Conservation (phyloP, 129 eudicot genomes). For the Pittosporum tobira region DNA sequence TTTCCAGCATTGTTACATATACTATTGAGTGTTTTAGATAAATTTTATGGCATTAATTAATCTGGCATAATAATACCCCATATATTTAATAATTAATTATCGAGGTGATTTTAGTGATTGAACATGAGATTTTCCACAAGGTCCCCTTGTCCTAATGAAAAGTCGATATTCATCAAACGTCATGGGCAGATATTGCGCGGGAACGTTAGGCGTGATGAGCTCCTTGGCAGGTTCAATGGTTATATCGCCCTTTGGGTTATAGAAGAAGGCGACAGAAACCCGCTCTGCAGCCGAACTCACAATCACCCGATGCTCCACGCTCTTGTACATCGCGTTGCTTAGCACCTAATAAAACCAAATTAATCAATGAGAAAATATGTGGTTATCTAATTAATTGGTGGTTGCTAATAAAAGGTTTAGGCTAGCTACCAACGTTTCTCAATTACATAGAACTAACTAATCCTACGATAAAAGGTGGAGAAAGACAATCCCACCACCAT, state of each 20-base stretch:
- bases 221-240: slow-evolving; percentile 44
- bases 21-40: too few species aligned
- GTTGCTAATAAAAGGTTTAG: too few species aligned
- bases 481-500: too few species aligned
- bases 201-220: slow-evolving; percentile 33
- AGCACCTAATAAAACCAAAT: slow-evolving; percentile 23
- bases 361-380: background rate
- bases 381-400: too few species aligned
- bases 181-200: slow-evolving; percentile 42
- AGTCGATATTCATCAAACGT: slow-evolving; percentile 50
- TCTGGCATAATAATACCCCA: too few species aligned
- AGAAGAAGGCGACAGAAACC: slow-evolving; percentile 59
- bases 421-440: too few species aligned
- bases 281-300: slow-evolving; percentile 54
- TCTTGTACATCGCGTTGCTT: slow-evolving; percentile 58
- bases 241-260: slow-evolving; percentile 59
- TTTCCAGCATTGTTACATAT: too few species aligned
- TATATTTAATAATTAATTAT: slow-evolving; percentile 1
- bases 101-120: slow-evolving; percentile 41
- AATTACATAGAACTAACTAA: too few species aligned
- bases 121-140: slow-evolving; percentile 54
- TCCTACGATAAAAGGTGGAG: too few species aligned
- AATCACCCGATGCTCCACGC: slow-evolving; percentile 69
- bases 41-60: too few species aligned
- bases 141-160: slow-evolving; percentile 50